Evolutionary conservation across 2,329 filamentous ascomycete genomes (phyloP).

Genomic region (Chaetomium globosum): DNA sequence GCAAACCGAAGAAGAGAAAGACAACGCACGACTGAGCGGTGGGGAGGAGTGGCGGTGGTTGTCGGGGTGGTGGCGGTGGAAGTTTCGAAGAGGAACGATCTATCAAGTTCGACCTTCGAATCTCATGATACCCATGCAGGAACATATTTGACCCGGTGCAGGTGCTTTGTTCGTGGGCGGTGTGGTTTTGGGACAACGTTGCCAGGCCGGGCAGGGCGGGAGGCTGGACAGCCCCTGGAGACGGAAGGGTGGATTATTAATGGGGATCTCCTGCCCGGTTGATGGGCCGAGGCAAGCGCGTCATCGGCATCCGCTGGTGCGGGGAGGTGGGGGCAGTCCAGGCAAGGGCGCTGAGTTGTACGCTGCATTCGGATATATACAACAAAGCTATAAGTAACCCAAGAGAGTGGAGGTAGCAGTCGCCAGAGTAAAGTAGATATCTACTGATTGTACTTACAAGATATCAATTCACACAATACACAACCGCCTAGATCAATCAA

Average conservation of each 20-base stretch:
- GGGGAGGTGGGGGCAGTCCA: conserved; percentile 26
- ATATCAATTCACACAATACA: neutral
- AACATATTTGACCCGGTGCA: conserved; percentile 16
- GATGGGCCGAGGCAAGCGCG: conserved; percentile 31
- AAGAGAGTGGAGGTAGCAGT: neutral
- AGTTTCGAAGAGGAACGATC: conserved; percentile 8
- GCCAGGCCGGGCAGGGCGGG: neutral
- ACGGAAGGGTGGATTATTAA: conserved; percentile 22
- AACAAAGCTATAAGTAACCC: neutral
- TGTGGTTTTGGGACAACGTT: neutral
- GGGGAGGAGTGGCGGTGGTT: neutral
- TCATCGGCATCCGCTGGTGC: conserved; percentile 29
- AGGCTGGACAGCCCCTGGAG: neutral
- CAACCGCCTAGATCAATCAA: neutral
- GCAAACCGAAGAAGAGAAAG: conserved; percentile 68
- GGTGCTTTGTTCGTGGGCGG: neutral
- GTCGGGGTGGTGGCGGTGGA: neutral
- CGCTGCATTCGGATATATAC: neutral
- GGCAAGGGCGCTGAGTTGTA: neutral
- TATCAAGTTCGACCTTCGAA: conserved; percentile 20
- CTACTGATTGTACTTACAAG: neutral
- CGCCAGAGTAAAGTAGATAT: neutral
- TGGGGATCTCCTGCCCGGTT: conserved; percentile 19
- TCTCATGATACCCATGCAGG: conserved; percentile 34
- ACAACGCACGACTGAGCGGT: conserved; percentile 39